Base-by-base conservation (phyloP, 2,329 filamentous ascomycete genomes). In the Alternaria burnsii region DNA sequence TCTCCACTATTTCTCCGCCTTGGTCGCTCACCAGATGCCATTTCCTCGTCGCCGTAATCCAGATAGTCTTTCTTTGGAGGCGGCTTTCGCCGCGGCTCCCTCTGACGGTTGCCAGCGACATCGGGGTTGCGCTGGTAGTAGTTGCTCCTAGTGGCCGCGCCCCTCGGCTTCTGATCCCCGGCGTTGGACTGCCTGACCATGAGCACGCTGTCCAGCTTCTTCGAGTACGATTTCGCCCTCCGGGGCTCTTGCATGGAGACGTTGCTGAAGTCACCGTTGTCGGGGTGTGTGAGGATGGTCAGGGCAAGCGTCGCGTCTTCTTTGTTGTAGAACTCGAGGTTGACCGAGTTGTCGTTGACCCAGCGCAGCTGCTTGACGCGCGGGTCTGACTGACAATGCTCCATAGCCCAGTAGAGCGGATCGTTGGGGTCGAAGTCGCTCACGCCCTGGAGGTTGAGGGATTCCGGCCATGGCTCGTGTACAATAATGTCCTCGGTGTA, bases 61-160 rank as follows among this genome's bases (percentile, higher is more conserved):
- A 76, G 48, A 20, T 68, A 56, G 42, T 73, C 71, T 24, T 65
- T 67, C 54, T 64, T 67, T 11, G 71, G 71, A 11, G 65, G 67
- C 43, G 61, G 65, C 88, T 87, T 74, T 89, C 92, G 73, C 83
- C 66, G 81, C 71, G 62, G 76, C 76, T 74, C 72, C 52, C 76
- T 58, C 60, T 89, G 85, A 63, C 88, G 82, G 53, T 70, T 67
- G 87, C 86, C 80, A 92, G 93, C 68, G 89, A 89, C 3, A 91
- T 97, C 92, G 1, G 94, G 94, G 70, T 98, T 92, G 71, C 95
- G 86, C 36, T 97, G 87, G 76, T 99, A 99, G 81, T 96, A 98
- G 12, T 92, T 87, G 79, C 94, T 98, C 62, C 91, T 86, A 52
- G 90, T 86, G 11, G 92, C 87, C 1, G 95, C 94, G 41, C 92